These are phyloP conservation scores for Sphagnum fallax DNA, from an alignment of 228 moss, liverwort and hornwort species.

Conservation along the genomic window DNA sequence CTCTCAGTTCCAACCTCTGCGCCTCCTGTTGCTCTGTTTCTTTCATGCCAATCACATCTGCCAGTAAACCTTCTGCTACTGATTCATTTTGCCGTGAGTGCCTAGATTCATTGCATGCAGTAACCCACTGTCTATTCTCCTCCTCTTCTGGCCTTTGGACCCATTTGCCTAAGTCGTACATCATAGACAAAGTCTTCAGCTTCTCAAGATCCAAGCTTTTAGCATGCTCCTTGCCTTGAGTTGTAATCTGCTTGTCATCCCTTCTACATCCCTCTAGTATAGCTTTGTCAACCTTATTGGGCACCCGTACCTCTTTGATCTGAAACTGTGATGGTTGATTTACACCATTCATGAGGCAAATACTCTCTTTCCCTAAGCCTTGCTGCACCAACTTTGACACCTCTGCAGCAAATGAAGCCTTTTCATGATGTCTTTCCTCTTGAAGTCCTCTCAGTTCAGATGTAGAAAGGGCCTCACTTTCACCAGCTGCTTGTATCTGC, in stretches of 20 bases:
- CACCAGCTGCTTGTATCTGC: neutral
- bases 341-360: slow-evolving; percentile 1
- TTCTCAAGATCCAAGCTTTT: slow-evolving; percentile 10
- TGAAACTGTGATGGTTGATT: neutral
- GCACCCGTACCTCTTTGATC: slow-evolving; percentile 4
- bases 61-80: slow-evolving; percentile 4
- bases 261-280: slow-evolving; percentile 8
- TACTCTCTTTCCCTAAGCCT: neutral
- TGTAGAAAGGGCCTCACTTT: neutral
- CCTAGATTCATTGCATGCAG: slow-evolving; percentile 26
- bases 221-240: slow-evolving; percentile 6
- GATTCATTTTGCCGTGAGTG: neutral
- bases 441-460: neutral
- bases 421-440: neutral
- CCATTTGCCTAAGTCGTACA: slow-evolving; percentile 22
- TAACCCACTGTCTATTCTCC: slow-evolving; percentile 18
- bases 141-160: slow-evolving; percentile 22
- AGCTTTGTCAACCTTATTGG: slow-evolving; percentile 3
- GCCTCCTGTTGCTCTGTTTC: slow-evolving; percentile 7
- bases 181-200: slow-evolving; percentile 14
- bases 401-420: neutral
- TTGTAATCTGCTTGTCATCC: slow-evolving; percentile 6
- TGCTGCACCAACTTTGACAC: slow-evolving; percentile 2
- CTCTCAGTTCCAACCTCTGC: neutral
- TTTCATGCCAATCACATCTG: slow-evolving; percentile 11